Evolutionary conservation across 306 rosid species (phyloP).

Genomic region (Ziziphus jujuba): DNA sequence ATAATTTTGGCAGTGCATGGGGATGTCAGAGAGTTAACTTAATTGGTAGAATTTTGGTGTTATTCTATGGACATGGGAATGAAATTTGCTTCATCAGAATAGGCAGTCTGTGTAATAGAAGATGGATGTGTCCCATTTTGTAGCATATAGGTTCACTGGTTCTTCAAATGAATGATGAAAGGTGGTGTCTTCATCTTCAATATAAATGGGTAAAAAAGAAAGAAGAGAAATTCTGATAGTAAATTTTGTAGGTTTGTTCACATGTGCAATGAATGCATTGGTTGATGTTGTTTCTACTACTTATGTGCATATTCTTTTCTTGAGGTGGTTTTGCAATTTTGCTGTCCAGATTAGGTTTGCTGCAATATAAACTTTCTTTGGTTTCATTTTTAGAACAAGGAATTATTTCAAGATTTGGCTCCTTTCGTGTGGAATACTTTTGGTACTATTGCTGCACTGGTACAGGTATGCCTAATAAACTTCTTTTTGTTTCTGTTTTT

Average conservation of each 20-base stretch:
- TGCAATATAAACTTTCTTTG: slow-evolving; percentile 19
- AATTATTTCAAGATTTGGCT: slow-evolving; percentile 42
- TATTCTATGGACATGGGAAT: no score
- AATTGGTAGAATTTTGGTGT: no score
- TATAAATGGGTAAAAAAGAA: background rate
- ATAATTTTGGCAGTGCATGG: no score
- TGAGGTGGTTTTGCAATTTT: slow-evolving; percentile 16
- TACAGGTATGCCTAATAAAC: slow-evolving; percentile 27
- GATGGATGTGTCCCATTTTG: no score
- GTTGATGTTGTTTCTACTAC: slow-evolving; percentile 1
- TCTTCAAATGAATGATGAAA: no score
- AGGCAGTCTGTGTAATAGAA: no score
- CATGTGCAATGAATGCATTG: slow-evolving; percentile 1
- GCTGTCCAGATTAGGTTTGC: slow-evolving; percentile 5
- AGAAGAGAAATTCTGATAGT: background rate
- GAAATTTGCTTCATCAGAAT: no score
- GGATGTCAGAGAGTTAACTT: no score
- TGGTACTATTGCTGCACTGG: slow-evolving; percentile 36
- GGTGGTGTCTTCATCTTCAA: no score
- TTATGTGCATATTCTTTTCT: slow-evolving; percentile 6
- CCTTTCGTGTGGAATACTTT: slow-evolving; percentile 38
- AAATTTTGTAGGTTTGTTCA: background rate
- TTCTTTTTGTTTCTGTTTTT: slow-evolving; percentile 21
- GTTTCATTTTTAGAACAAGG: slow-evolving; percentile 37
- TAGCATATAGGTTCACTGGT: no score